phyloP scores from a whole-genome alignment of 768 basidiomycete genomes.

The Jaapia argillacea region DNA sequence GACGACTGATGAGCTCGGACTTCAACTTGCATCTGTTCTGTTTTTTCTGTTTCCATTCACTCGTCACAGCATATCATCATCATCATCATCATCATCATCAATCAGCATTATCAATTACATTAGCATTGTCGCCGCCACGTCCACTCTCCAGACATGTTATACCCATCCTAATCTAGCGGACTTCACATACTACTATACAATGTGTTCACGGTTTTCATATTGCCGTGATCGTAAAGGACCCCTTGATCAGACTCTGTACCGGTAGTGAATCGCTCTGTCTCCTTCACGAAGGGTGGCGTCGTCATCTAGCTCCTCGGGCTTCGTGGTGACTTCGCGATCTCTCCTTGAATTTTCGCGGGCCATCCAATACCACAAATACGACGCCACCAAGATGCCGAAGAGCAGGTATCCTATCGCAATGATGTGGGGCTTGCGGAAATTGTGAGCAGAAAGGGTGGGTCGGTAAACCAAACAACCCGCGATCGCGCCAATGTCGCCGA shows the following conservation, averaged over 20 bases:
- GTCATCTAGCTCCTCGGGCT: slow-evolving; percentile 8
- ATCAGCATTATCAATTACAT: too few species aligned
- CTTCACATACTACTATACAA: too few species aligned
- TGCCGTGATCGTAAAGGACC: not conserved
- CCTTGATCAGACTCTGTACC: not conserved
- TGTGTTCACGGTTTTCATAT: too few species aligned
- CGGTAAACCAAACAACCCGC: slow-evolving; percentile 49
- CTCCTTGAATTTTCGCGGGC: slow-evolving; percentile 37
- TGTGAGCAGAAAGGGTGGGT: slow-evolving; percentile 33
- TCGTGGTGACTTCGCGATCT: slow-evolving; percentile 8
- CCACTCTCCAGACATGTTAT: too few species aligned
- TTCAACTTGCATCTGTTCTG: too few species aligned
- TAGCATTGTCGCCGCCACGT: too few species aligned
- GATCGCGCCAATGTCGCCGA: slow-evolving; percentile 52
- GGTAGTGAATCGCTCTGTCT: slow-evolving; percentile 11
- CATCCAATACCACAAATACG: slow-evolving; percentile 40
- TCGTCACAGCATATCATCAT: not conserved
- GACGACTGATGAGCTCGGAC: not conserved
- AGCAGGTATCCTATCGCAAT: slow-evolving; percentile 51
- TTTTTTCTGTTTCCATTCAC: too few species aligned
- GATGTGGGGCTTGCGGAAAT: slow-evolving; percentile 45
- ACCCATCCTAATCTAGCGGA: too few species aligned
- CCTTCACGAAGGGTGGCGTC: slow-evolving; percentile 15
- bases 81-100: not conserved
- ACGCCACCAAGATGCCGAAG: slow-evolving; percentile 32